Conservation (phyloP, 1,284 basidiomycete genomes). For the Kalmanozyma brasiliensis region DNA sequence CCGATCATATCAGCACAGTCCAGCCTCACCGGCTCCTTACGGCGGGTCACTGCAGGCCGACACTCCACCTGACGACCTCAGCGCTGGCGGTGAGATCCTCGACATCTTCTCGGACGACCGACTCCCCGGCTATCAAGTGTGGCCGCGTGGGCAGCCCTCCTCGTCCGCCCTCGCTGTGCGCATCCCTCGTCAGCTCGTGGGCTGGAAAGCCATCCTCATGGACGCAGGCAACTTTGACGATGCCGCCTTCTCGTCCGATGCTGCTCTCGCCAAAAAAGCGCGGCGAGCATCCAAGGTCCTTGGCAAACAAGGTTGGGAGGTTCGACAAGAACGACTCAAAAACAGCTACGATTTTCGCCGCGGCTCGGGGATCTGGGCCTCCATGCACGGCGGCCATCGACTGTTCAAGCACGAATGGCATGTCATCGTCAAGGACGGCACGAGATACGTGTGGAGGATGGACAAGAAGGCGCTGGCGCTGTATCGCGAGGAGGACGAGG, state of each 20-base stretch:
- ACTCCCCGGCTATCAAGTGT: constrained; percentile 31
- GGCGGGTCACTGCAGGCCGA: too few relatives aligned
- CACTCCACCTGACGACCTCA: neutral
- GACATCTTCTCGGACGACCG: constrained; percentile 29
- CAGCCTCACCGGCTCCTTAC: too few relatives aligned
- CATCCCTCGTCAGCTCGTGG: constrained; percentile 34
- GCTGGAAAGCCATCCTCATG: constrained; percentile 48
- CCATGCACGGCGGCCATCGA: constrained; percentile 37
- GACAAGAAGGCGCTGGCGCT: constrained; percentile 34
- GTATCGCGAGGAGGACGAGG: constrained; percentile 19
- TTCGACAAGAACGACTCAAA: constrained; percentile 39
- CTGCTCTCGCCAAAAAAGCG: constrained; percentile 6
- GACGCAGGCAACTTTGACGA: constrained; percentile 6
- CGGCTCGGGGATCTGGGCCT: constrained; percentile 36
- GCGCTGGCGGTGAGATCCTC: constrained; percentile 5
- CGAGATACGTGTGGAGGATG: constrained; percentile 36
- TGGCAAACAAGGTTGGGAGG: constrained; percentile 38
- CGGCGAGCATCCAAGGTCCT: constrained; percentile 26
- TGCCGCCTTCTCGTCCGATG: neutral
- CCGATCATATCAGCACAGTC: too few relatives aligned
- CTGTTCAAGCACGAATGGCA: constrained; percentile 48
- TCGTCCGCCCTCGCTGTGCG: constrained; percentile 9
- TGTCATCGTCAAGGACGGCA: constrained; percentile 36
- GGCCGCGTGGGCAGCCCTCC: constrained; percentile 1
- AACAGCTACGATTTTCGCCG: constrained; percentile 43